phyloP scores from a whole-genome alignment of 306 rosid species.

The Hippophae tibetana region DNA sequence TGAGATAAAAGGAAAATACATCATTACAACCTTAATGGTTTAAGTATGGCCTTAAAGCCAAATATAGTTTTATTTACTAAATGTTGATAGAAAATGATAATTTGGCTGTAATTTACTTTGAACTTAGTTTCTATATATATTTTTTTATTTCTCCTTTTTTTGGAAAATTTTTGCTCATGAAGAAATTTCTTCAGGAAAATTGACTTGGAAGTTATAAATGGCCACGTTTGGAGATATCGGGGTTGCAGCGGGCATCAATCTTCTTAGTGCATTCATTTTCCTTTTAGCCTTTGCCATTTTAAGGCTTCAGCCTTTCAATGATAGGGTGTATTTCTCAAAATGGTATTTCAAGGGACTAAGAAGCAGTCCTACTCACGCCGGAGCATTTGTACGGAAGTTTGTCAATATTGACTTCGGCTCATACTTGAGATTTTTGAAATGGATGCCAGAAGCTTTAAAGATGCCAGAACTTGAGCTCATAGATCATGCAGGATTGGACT shows the following conservation, averaged over 20 bases:
- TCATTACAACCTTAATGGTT: too few species aligned
- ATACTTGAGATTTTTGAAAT: conserved; percentile 60
- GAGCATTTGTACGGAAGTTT: conserved; percentile 58
- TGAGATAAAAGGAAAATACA: too few species aligned
- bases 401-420: conserved; percentile 83
- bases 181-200: conserved; percentile 30
- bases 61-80: background rate
- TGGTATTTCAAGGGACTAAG: conserved; percentile 84
- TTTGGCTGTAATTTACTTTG: background rate
- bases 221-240: conserved; percentile 70
- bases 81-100: background rate
- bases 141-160: background rate
- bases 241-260: conserved; percentile 64
- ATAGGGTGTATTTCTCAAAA: conserved; percentile 91
- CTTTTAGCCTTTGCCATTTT: conserved; percentile 67
- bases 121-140: background rate
- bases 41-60: background rate
- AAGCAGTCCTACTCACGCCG: conserved; percentile 62
- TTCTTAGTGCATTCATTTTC: conserved; percentile 67
- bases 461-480: conserved; percentile 97
- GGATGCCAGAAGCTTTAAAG: conserved; percentile 91
- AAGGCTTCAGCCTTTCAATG: conserved; percentile 95
- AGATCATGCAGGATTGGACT: conserved; percentile 94
- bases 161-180: background rate
- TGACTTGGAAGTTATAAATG: conserved; percentile 30